These are phyloP conservation scores for Suillus hirtellus DNA, from an alignment of 768 basidiomycete species.

Conservation along the genomic window DNA sequence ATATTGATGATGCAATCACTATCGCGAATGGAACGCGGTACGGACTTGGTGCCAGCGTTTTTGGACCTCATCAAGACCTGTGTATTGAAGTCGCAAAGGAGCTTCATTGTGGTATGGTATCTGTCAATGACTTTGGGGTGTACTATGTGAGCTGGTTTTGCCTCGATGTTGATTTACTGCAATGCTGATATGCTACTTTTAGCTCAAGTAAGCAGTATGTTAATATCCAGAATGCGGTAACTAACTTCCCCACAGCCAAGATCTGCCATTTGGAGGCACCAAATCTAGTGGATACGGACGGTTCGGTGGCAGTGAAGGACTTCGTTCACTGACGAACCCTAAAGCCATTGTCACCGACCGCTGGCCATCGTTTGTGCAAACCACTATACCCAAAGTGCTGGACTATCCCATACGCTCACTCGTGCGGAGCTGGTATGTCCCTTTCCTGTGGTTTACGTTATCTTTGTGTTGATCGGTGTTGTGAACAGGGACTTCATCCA, in stretches of 20 bases:
- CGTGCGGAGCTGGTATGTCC: slow-evolving; percentile 68
- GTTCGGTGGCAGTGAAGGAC: slow-evolving; percentile 93
- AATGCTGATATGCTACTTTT: slow-evolving; percentile 18
- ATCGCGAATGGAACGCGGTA: slow-evolving; percentile 89
- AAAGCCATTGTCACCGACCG: slow-evolving; percentile 88
- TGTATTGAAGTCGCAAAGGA: slow-evolving; percentile 79
- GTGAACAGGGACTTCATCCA: slow-evolving; percentile 50
- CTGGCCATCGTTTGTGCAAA: slow-evolving; percentile 82
- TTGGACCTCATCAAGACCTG: slow-evolving; percentile 79
- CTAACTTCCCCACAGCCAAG: slow-evolving; percentile 55
- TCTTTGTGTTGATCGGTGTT: slow-evolving; percentile 4
- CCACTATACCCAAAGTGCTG: slow-evolving; percentile 79
- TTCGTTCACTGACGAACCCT: slow-evolving; percentile 82
- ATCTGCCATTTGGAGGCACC: slow-evolving; percentile 91
- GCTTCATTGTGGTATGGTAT: slow-evolving; percentile 95
- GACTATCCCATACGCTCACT: slow-evolving; percentile 85
- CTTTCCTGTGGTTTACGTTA: background rate
- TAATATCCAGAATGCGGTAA: slow-evolving; percentile 15
- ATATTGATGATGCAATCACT: slow-evolving; percentile 79
- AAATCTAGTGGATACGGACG: slow-evolving; percentile 93
- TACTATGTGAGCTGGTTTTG: slow-evolving; percentile 63
- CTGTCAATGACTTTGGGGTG: slow-evolving; percentile 91
- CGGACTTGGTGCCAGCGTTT: slow-evolving; percentile 93
- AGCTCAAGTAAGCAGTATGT: slow-evolving; percentile 63
- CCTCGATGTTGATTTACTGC: background rate